A percentile compares a stretch with the other conserved stretches of the same genome.
Evolutionary conservation across 116 monocot species (phyloP).

Genomic region (Trichopus zeylanicus): DNA sequence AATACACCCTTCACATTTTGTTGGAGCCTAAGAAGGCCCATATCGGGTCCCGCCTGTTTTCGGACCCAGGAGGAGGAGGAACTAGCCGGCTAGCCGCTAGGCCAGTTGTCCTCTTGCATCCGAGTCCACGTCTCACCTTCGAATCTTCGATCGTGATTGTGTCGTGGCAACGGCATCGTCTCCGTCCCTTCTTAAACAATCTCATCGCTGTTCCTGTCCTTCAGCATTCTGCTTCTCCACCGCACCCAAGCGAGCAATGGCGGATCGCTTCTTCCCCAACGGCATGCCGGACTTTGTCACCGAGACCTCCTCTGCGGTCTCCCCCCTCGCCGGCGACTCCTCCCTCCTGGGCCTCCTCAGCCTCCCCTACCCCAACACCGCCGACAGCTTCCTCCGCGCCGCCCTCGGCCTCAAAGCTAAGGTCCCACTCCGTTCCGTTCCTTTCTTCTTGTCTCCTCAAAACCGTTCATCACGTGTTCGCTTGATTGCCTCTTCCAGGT

Average conservation of each 20-base stretch:
- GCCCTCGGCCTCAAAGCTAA: slow-evolving; percentile 64
- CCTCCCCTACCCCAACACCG: slow-evolving; percentile 44
- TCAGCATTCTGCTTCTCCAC: too few species aligned
- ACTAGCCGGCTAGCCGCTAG: too few species aligned
- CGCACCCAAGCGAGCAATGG: slow-evolving; percentile 22
- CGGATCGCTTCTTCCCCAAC: slow-evolving; percentile 82
- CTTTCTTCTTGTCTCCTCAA: not conserved
- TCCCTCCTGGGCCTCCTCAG: slow-evolving; percentile 37
- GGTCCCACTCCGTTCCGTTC: slow-evolving; percentile 11
- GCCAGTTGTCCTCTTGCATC: too few species aligned
- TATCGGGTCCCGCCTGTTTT: too few species aligned
- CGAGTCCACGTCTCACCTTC: too few species aligned
- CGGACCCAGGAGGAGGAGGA: too few species aligned
- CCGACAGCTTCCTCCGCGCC: slow-evolving; percentile 47
- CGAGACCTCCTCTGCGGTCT: not conserved
- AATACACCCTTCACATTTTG: too few species aligned
- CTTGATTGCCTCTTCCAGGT: slow-evolving; percentile 35
- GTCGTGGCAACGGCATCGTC: too few species aligned
- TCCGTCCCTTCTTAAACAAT: too few species aligned
- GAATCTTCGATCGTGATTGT: too few species aligned
- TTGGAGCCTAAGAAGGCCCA: too few species aligned
- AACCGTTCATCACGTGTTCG: slow-evolving; percentile 1
- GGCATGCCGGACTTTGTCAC: slow-evolving; percentile 58
- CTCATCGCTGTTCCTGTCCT: too few species aligned
- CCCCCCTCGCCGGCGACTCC: slow-evolving; percentile 1